Evolutionary conservation across 2,329 filamentous ascomycete species (phyloP), one percentile per base, ranked within the genome.

Genomic region (Lachnellula cervina): DNA sequence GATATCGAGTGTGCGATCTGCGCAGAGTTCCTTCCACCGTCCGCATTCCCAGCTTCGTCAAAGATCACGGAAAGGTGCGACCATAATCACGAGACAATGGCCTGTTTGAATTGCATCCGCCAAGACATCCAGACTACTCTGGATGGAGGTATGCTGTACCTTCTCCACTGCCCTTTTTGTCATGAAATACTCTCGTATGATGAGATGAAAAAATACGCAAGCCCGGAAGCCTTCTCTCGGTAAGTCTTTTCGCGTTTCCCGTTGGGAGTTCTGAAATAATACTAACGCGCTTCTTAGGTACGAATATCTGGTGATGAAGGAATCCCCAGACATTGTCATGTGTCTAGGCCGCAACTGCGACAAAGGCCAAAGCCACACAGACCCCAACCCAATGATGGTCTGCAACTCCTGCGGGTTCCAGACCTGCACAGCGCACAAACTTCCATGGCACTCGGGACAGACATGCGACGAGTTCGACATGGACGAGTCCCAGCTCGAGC

Each of bases 361-460:
- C 11, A 34, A 25, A 3, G 59, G 62, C 16, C 63, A 66, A 37
- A 49, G 55, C 14, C 60, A 64, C 44, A 44, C 44, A 1, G 43
- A 52, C n/a, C 23, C 45, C 2, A 32, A 50, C 5, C 58, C 62
- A 32, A 48, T 57, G 28, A 66, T 66, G 64, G 54, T 47, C 16
- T 66, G 64, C 51, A 34, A 59, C 3, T 37, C 51, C 6, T 66
- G 64, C 17, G 14, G 23, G 5, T 66, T 60, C 50, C 48, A 55
- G 34, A 66, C 57, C 9, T 65, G 64, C 42, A 55, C 54, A 16
- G 23, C 52, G 1, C 64, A 66, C 37, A 65, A 59, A 17, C 47
- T 63, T 2, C 64, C 64, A 7, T 66, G 63, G 63, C 64, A 66
- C 28, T 53, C 59, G 42, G 60, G 60, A 3, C 37, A 45, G n/a